A percentile compares a stretch with the other conserved stretches of the same genome.
These are phyloP conservation scores for Epichloe amarillans DNA, from an alignment of 2,329 filamentous ascomycete genomes.

Conservation along the genomic window DNA sequence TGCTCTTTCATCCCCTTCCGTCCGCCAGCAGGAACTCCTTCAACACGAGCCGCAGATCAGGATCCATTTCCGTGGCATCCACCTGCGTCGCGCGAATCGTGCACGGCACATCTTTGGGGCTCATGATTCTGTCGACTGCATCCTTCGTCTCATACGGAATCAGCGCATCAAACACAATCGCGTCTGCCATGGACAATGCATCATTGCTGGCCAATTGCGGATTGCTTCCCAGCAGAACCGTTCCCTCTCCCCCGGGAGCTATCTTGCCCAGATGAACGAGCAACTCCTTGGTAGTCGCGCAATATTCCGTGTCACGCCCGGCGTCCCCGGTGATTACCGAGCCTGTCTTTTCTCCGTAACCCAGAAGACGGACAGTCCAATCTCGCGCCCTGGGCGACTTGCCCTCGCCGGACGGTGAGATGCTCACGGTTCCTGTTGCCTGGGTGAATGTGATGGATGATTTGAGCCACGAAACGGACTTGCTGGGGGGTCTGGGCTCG, in stretches of 20 bases:
- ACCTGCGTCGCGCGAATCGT: constrained; percentile 7
- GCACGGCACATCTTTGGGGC: neutral
- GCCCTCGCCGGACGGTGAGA: neutral
- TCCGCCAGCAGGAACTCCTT: constrained; percentile 10
- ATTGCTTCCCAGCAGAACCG: constrained; percentile 6
- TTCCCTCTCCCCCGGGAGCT: constrained; percentile 3
- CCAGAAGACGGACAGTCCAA: constrained; percentile 8
- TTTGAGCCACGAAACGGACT: constrained; percentile 3
- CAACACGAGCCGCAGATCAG: constrained; percentile 9
- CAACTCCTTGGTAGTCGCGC: neutral
- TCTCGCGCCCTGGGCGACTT: neutral
- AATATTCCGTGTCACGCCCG: neutral
- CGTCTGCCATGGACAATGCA: constrained; percentile 5
- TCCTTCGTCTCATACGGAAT: constrained; percentile 9
- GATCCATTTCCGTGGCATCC: constrained; percentile 11
- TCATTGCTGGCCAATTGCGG: constrained; percentile 8
- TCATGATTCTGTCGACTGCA: constrained; percentile 8
- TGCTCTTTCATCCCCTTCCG: neutral
- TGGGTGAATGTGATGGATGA: constrained; percentile 7
- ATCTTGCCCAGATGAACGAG: constrained; percentile 6
- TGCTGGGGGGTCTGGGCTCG: neutral
- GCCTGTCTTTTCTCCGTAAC: neutral
- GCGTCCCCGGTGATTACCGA: neutral
- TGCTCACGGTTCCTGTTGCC: constrained; percentile 3
- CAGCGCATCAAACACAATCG: constrained; percentile 9